Conservation (phyloP, 306 rosid genomes). For the Oxytropis ochrocephala region DNA sequence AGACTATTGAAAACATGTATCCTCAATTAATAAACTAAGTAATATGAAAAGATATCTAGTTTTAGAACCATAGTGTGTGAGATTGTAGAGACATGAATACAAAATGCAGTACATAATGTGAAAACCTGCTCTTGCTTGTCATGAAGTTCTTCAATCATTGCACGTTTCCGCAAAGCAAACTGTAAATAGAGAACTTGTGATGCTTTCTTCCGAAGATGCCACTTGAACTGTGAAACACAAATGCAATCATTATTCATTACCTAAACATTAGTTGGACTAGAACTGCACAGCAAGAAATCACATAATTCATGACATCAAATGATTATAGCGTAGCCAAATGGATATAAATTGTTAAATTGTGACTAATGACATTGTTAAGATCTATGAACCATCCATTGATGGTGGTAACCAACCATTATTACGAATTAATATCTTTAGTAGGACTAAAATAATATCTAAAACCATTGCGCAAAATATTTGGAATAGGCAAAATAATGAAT, state of each 20-base stretch:
- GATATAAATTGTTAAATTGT: neutral
- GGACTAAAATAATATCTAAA: neutral
- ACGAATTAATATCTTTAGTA: neutral
- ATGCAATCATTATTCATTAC: neutral
- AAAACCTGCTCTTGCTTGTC: constrained; percentile 92
- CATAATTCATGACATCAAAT: neutral
- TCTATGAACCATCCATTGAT: neutral
- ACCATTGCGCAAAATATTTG: neutral
- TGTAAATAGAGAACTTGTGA: constrained; percentile 87
- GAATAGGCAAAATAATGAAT: neutral
- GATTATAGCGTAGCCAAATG: neutral
- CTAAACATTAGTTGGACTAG: constrained; percentile 8
- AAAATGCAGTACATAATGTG: neutral
- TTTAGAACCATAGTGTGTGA: neutral
- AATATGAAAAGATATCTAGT: neutral
- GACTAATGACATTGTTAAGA: neutral
- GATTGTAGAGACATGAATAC: neutral
- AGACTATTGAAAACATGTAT: constrained; percentile 8
- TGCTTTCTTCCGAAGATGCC: constrained; percentile 80
- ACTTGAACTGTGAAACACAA: constrained; percentile 60
- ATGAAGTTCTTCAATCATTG: constrained; percentile 65
- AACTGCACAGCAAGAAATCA: neutral
- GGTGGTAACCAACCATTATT: neutral
- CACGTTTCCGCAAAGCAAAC: constrained; percentile 83
- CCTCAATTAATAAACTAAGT: constrained; percentile 6